Percentiles rank a stretch among this genome's conserved stretches.
Evolutionary conservation across 257 asterid species (phyloP).

Genomic region (Solanum neorickii): DNA sequence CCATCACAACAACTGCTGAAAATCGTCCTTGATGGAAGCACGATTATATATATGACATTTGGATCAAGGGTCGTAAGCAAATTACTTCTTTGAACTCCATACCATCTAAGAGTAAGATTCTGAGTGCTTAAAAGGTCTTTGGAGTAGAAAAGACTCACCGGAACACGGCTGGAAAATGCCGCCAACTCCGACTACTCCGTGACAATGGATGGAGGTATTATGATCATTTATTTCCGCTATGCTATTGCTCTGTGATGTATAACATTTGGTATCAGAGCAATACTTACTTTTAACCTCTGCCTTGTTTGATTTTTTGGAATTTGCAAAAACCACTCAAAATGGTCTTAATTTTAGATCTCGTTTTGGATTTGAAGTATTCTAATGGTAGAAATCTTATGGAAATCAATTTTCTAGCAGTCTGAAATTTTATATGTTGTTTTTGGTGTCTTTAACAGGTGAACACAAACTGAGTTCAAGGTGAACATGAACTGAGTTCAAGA

Average conservation of each 20-base stretch:
- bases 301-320: background rate
- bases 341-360: background rate
- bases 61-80: background rate
- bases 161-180: background rate
- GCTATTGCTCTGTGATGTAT: background rate
- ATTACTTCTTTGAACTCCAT: background rate
- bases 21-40: background rate
- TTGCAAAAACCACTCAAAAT: background rate
- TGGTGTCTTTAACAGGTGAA: background rate
- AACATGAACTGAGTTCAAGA: background rate
- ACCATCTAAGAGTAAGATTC: background rate
- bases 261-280: background rate
- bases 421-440: background rate
- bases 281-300: background rate
- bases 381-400: background rate
- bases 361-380: background rate
- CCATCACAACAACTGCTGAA: background rate
- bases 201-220: background rate
- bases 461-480: background rate
- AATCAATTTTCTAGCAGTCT: background rate
- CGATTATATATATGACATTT: background rate
- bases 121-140: background rate
- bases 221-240: background rate
- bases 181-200: background rate
- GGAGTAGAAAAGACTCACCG: background rate